phyloP scores from a whole-genome alignment of 176 grass and related monocot genomes.

The Hyparrhenia diplandra region DNA sequence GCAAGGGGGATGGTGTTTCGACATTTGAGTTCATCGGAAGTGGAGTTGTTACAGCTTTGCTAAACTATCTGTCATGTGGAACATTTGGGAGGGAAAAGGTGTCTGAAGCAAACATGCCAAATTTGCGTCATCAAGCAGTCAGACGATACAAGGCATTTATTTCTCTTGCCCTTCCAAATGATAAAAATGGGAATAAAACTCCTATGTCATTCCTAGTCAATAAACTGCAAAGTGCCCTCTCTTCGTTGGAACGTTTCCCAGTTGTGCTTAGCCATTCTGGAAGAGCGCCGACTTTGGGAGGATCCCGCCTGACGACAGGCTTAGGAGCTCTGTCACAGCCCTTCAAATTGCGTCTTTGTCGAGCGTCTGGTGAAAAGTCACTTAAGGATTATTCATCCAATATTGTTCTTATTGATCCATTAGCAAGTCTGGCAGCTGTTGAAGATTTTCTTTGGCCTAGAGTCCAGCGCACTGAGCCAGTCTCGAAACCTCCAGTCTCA shows the following conservation, averaged over 20 bases:
- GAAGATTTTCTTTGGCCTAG: slow-evolving; percentile 93
- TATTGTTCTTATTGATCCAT: slow-evolving; percentile 82
- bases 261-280: slow-evolving; percentile 75
- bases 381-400: slow-evolving; percentile 90
- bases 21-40: slow-evolving; percentile 96
- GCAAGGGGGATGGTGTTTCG: slow-evolving; percentile 75
- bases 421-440: slow-evolving; percentile 75
- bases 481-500: slow-evolving; percentile 38
- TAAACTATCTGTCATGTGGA: slow-evolving; percentile 80
- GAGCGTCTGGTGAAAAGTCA: slow-evolving; percentile 72
- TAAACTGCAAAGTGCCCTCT: slow-evolving; percentile 82
- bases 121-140: slow-evolving; percentile 60
- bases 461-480: slow-evolving; percentile 60
- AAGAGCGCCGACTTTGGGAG: slow-evolving; percentile 47
- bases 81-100: slow-evolving; percentile 70
- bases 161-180: slow-evolving; percentile 55
- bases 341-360: slow-evolving; percentile 80
- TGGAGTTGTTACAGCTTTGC: slow-evolving; percentile 58
- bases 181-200: slow-evolving; percentile 36
- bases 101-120: slow-evolving; percentile 53
- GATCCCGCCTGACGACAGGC: slow-evolving; percentile 54
- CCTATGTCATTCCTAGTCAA: slow-evolving; percentile 65
- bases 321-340: slow-evolving; percentile 65
- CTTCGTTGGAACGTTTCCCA: slow-evolving; percentile 75
- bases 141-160: slow-evolving; percentile 72